Percentiles rank a stretch among this genome's conserved stretches.
Conservation (phyloP, 108 stramenopile species). For the Cyclostephanos tholiformis region DNA sequence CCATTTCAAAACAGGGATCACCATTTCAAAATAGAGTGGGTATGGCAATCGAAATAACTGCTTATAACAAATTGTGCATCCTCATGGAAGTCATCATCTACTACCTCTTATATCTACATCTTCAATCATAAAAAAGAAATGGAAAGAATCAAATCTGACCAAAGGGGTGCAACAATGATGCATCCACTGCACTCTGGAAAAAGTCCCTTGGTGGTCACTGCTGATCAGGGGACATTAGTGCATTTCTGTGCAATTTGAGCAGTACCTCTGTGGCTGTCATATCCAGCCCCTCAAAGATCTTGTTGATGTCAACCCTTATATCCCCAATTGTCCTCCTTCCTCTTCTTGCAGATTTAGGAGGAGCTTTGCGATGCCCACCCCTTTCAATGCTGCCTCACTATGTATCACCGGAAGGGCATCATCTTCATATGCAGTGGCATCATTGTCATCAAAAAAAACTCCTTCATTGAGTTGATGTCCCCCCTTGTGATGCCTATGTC, state of each 20-base stretch:
- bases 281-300: slow-evolving; percentile 37
- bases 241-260: slow-evolving; percentile 44
- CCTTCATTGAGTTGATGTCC: neutral
- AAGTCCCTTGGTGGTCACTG: slow-evolving; percentile 85
- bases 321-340: neutral
- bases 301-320: neutral
- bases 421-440: no score
- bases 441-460: no score
- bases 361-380: slow-evolving; percentile 41
- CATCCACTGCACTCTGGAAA: slow-evolving; percentile 77
- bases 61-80: no score
- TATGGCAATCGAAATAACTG: no score
- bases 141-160: no score
- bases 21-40: no score
- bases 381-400: slow-evolving; percentile 39
- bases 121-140: no score
- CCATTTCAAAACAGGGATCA: no score
- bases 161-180: slow-evolving; percentile 46
- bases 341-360: slow-evolving; percentile 4
- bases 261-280: slow-evolving; percentile 47
- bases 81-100: no score
- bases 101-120: no score
- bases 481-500: neutral
- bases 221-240: slow-evolving; percentile 40
- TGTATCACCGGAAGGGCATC: slow-evolving; percentile 36